A percentile compares a stretch with the other conserved stretches of the same genome.
These are phyloP conservation scores for Suillus occidentalis DNA, from an alignment of 768 basidiomycete genomes.

Conservation along the genomic window DNA sequence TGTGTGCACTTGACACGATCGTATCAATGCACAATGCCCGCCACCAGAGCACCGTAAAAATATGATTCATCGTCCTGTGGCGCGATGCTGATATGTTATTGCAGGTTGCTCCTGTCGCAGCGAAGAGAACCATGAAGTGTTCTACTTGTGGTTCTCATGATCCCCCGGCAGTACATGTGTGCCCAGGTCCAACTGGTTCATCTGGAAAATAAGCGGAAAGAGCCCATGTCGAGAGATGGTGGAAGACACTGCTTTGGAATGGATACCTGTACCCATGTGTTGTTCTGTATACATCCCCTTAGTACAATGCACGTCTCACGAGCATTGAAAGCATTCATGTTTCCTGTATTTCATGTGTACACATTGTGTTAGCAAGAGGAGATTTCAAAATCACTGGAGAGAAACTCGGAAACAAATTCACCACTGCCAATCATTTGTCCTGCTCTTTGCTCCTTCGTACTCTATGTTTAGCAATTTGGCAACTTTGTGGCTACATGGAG, in stretches of 20 bases:
- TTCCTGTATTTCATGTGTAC: neutral
- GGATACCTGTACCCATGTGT: neutral
- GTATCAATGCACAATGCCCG: neutral
- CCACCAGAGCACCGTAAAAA: neutral
- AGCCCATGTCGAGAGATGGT: neutral
- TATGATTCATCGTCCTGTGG: neutral
- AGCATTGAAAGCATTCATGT: neutral
- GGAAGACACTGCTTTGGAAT: neutral
- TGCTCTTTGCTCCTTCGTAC: neutral
- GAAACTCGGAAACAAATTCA: neutral
- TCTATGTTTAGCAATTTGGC: conserved; percentile 1
- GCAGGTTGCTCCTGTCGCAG: neutral
- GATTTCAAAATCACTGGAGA: neutral
- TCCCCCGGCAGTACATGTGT: conserved; percentile 2
- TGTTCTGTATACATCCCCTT: neutral
- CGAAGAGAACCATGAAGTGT: conserved; percentile 2
- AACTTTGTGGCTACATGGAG: conserved; percentile 23
- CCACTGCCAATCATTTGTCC: neutral
- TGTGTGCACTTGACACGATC: neutral
- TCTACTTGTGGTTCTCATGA: conserved; percentile 9
- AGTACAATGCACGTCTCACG: neutral
- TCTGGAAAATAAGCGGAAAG: neutral
- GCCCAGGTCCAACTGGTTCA: conserved; percentile 4
- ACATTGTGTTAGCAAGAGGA: neutral
- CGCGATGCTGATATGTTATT: neutral